Conservation (phyloP, 2,329 filamentous ascomycete genomes). For the Aspergillus awamori region DNA sequence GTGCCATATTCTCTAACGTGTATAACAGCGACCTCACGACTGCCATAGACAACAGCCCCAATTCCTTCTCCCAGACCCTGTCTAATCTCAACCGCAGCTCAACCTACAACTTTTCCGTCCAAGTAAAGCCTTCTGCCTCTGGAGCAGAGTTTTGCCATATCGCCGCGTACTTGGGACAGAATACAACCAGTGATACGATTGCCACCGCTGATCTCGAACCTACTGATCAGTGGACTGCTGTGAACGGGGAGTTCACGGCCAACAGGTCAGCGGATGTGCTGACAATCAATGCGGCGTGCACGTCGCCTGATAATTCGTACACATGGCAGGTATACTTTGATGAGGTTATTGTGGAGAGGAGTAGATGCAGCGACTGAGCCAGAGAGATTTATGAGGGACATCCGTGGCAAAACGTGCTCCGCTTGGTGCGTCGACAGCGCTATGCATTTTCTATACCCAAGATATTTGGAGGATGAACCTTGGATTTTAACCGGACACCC, state of each 20-base stretch:
- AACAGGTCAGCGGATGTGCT: constrained; percentile 17
- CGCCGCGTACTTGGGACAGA: constrained; percentile 21
- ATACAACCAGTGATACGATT: constrained; percentile 22
- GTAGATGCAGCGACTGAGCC: background rate
- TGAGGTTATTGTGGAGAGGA: constrained; percentile 22
- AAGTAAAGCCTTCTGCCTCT: constrained; percentile 15
- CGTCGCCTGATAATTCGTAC: constrained; percentile 21
- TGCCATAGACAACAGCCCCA: constrained; percentile 24
- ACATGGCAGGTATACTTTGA: constrained; percentile 24
- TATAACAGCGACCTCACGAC: constrained; percentile 23
- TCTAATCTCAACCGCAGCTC: constrained; percentile 15
- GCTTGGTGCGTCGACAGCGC: too few relatives aligned
- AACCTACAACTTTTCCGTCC: constrained; percentile 23
- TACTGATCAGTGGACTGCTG: constrained; percentile 21
- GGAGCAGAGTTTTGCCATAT: constrained; percentile 22
- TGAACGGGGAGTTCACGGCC: constrained; percentile 20
- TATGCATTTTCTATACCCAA: too few relatives aligned
- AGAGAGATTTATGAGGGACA: too few relatives aligned
- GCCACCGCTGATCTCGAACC: constrained; percentile 11
- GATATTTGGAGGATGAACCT: too few relatives aligned
- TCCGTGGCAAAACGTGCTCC: too few relatives aligned
- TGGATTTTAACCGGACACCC: too few relatives aligned
- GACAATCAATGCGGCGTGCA: constrained; percentile 23
- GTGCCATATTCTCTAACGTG: background rate
- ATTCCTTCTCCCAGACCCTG: constrained; percentile 25